phyloP scores from a whole-genome alignment of 495 filamentous ascomycete genomes.

The Penicillium odoratum region DNA sequence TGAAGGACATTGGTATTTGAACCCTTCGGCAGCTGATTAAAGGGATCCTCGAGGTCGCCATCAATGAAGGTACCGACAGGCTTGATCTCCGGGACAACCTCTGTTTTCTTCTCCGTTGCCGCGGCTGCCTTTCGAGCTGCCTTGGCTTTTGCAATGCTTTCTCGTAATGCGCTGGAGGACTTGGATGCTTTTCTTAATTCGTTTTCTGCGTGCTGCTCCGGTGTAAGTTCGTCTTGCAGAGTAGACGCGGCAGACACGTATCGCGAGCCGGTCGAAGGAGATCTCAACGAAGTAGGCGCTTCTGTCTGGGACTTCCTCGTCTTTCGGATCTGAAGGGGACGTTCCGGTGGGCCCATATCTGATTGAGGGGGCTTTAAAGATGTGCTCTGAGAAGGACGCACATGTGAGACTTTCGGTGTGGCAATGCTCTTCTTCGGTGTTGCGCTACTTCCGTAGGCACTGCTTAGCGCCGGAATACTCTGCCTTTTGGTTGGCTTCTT shows the following conservation, averaged over 20 bases:
- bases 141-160: constrained; percentile 92
- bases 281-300: constrained; percentile 26
- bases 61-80: constrained; percentile 39
- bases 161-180: constrained; percentile 78
- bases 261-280: constrained; percentile 35
- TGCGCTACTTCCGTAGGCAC: constrained; percentile 7
- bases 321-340: constrained; percentile 51
- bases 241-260: constrained; percentile 36
- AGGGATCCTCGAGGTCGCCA: constrained; percentile 61
- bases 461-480: constrained; percentile 13
- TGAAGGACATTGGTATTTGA: constrained; percentile 63
- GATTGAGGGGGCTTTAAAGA: constrained; percentile 53
- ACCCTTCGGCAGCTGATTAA: constrained; percentile 63
- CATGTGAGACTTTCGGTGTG: constrained; percentile 45
- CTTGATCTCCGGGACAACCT: constrained; percentile 17
- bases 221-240: constrained; percentile 30
- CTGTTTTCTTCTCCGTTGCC: constrained; percentile 32
- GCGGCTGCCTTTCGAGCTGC: constrained; percentile 69
- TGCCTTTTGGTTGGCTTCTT: constrained; percentile 28
- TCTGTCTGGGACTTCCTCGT: constrained; percentile 37
- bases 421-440: constrained; percentile 40
- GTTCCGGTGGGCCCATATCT: constrained; percentile 44
- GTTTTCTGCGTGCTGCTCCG: constrained; percentile 31
- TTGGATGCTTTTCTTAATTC: constrained; percentile 53
- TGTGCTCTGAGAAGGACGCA: constrained; percentile 56